phyloP scores from a whole-genome alignment of 352 stramenopile species.

The Saprolegnia parasitica region DNA sequence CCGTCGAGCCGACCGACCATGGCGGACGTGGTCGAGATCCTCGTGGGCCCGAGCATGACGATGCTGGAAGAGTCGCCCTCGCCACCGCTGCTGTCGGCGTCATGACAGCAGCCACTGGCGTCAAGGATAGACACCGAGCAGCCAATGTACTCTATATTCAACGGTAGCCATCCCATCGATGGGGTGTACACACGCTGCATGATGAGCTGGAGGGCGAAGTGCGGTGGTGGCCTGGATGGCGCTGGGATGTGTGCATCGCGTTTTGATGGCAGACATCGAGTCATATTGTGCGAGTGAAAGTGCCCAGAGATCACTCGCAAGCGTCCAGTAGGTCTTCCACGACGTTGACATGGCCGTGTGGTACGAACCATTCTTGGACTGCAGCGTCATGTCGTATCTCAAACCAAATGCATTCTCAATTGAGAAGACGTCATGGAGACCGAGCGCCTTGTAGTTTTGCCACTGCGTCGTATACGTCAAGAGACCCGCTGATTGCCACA shows the following conservation, averaged over 20 bases:
- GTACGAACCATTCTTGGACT: conserved; percentile 7
- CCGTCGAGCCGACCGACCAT: conserved; percentile 13
- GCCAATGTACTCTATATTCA: no score
- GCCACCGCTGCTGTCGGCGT: no score
- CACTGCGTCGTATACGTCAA: conserved; percentile 4
- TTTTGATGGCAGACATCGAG: no score
- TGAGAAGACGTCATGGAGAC: conserved; percentile 16
- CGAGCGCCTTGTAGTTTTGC: conserved; percentile 28
- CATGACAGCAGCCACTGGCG: neutral
- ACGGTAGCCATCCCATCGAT: no score
- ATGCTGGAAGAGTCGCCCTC: neutral
- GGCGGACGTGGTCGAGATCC: neutral
- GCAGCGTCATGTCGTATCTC: conserved; percentile 15
- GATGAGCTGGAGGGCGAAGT: conserved; percentile 19
- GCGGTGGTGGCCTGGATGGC: neutral
- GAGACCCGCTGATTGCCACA: neutral
- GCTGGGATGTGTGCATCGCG: no score
- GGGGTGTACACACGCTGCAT: no score
- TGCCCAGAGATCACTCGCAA: conserved; percentile 26
- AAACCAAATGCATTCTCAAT: conserved; percentile 22
- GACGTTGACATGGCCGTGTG: neutral
- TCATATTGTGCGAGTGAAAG: no score
- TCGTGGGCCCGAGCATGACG: neutral
- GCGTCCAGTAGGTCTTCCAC: conserved; percentile 26
- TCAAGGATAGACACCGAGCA: neutral